These are phyloP conservation scores for Chlorophyllum brunneum DNA, from an alignment of 768 basidiomycete species.

Conservation along the genomic window DNA sequence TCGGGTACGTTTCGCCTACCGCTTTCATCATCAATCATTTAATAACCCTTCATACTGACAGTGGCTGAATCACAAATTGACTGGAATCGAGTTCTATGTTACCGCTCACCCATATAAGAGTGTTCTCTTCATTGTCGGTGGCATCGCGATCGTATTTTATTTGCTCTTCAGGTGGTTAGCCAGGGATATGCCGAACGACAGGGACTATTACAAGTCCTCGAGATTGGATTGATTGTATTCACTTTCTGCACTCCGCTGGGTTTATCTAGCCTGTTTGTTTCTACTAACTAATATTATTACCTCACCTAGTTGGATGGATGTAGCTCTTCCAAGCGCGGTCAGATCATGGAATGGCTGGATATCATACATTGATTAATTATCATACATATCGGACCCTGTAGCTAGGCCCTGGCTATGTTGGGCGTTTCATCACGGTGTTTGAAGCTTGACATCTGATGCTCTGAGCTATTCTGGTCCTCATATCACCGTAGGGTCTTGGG, in stretches of 20 bases:
- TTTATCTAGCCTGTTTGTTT: background rate
- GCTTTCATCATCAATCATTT: background rate
- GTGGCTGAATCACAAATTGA: constrained; percentile 40
- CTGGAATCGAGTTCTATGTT: constrained; percentile 32
- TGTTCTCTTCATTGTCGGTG: constrained; percentile 25
- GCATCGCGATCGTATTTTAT: constrained; percentile 27
- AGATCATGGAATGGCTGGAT: too few species aligned
- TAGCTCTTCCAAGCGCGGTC: too few species aligned
- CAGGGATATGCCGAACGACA: constrained; percentile 16
- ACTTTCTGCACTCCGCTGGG: background rate
- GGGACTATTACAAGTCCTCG: constrained; percentile 6
- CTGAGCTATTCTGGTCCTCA: background rate
- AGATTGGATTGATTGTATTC: constrained; percentile 8
- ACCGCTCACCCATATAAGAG: constrained; percentile 30
- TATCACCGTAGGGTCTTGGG: background rate
- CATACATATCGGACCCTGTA: too few species aligned
- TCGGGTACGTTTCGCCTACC: constrained; percentile 37
- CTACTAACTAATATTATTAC: too few species aligned
- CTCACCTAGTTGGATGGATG: too few species aligned
- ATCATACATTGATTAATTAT: too few species aligned
- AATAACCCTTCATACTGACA: constrained; percentile 17
- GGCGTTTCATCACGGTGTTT: too few species aligned
- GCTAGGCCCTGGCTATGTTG: too few species aligned
- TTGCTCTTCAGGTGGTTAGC: constrained; percentile 21
- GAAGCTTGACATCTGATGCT: too few species aligned